Evolutionary conservation across 2,329 filamentous ascomycete species (phyloP), one percentile per base, ranked within the genome.

Genomic region (Apiospora phragmitis): DNA sequence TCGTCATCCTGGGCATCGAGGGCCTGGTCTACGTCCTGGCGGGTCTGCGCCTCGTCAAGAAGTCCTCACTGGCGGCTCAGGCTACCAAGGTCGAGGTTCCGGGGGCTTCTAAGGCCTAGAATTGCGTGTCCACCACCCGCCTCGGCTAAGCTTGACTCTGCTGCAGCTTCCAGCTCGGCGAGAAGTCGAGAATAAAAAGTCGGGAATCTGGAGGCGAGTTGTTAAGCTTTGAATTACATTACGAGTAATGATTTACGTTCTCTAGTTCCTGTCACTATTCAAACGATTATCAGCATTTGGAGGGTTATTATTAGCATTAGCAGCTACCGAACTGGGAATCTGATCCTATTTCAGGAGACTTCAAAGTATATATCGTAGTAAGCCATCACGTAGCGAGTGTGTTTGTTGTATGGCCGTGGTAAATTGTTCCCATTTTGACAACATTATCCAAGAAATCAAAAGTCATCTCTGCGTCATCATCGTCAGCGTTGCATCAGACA

Each of bases 1-100:
- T 83, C 12, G 85, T 87, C 14, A 81, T 89, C 21, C 79, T 87
- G 51, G 83, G 81, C 18, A 47, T 85, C 26, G 81, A 86, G 77
- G 83, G 79, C 12, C 76, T 85, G 18, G 77, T 86, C 59, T 79
- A 86, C 76, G 75, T 81, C 21, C 18, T 84, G 7, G 82, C 80
- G 7, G 85, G 86, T 14, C 74, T 87, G 72, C 83, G 83, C 32
- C 74, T 88, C 26, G 83, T 85, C 68, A 87, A 84, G 78, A 87
- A 85, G 81, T 83, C 84, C 14, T 79, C 79, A 4, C 74, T 84
- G 35, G 74, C 73, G 29, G 70, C 73, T 24, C 41, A 49, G 4
- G 65, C 70, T 14, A 49, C 32, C 59, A 51, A 24, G 65, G 70
- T 68, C 21, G 35, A 41, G 38, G 29, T 12, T 26, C n/a, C 51